Evolutionary conservation across 345 rosid genomes (phyloP).

Genomic region (Schrenkiella parvula): DNA sequence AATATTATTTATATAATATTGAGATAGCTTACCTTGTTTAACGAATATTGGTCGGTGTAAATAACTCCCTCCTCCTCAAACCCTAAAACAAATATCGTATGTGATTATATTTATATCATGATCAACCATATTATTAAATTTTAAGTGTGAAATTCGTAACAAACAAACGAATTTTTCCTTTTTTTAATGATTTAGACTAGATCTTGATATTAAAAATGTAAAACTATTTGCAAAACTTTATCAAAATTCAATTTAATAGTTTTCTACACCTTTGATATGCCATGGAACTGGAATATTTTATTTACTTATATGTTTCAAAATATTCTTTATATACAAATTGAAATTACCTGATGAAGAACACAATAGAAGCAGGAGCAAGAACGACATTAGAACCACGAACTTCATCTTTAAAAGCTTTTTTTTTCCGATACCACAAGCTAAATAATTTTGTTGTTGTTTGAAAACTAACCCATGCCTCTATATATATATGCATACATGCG

Average conservation of each 20-base stretch:
- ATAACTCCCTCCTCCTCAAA: neutral
- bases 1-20: neutral
- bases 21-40: slow-evolving; percentile 5
- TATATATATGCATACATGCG: neutral
- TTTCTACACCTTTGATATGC: neutral
- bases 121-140: neutral
- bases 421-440: neutral
- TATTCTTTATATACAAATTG: neutral
- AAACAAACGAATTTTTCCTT: neutral
- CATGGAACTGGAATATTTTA: neutral
- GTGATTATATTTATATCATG: neutral
- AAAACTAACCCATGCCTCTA: neutral
- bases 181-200: neutral
- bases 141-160: neutral
- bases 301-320: neutral
- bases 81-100: neutral
- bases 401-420: neutral
- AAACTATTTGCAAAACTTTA: neutral
- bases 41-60: neutral
- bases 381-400: neutral
- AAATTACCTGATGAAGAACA: slow-evolving; percentile 19
- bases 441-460: neutral
- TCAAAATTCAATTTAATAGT: neutral
- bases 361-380: slow-evolving; percentile 3
- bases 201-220: neutral